Conservation (phyloP, 805 yeast species). For the Crinitomyces ghanaensis region DNA sequence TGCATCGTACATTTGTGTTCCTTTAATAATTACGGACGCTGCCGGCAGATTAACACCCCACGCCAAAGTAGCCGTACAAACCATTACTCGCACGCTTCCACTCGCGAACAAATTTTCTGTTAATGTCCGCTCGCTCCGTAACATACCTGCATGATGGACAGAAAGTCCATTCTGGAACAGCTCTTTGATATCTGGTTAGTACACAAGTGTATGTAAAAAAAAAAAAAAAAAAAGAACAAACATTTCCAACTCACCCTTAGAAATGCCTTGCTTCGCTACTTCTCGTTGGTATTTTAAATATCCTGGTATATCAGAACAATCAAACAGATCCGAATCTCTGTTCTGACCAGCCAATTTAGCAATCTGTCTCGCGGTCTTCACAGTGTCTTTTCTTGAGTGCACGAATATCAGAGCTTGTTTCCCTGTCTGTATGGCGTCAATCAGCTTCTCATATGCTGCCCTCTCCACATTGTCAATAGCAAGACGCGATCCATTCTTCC, state of each 20-base stretch:
- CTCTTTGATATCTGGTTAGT: conserved; percentile 73
- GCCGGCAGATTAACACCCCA: conserved; percentile 99
- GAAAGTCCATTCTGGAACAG: conserved; percentile 78
- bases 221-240: too few species aligned
- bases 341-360: conserved; percentile 54
- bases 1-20: conserved; percentile 91
- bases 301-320: conserved; percentile 36
- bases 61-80: conserved; percentile 95
- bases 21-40: conserved; percentile 91
- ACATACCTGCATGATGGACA: conserved; percentile 95
- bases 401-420: conserved; percentile 95
- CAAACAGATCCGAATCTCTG: conserved; percentile 47
- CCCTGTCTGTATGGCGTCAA: conserved; percentile 54
- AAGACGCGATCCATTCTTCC: conserved; percentile 68
- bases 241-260: conserved; percentile 52
- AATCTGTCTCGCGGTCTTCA: conserved; percentile 65
- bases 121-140: conserved; percentile 77
- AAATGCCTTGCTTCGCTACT: conserved; percentile 12
- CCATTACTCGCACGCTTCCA: conserved; percentile 80
- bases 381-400: conserved; percentile 89
- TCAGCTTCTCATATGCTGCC: conserved; percentile 64
- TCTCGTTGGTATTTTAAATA: conserved; percentile 23
- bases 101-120: conserved; percentile 77
- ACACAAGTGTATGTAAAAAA: too few species aligned
- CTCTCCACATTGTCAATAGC: conserved; percentile 61